Conservation (phyloP, 495 filamentous ascomycete genomes). For the Jackrogersella multiformis region DNA sequence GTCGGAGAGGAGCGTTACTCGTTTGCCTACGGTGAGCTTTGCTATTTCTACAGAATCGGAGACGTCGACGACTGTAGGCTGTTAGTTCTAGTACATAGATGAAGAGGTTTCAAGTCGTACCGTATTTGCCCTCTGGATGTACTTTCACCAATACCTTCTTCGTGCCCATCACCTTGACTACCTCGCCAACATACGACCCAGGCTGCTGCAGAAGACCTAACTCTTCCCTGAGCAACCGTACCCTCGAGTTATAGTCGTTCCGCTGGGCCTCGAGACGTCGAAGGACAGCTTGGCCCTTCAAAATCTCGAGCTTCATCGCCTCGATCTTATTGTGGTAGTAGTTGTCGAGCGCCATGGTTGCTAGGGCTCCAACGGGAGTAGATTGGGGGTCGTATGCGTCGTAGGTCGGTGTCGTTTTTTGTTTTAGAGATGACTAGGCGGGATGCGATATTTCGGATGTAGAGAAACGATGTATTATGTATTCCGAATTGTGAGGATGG, state of each 20-base stretch:
- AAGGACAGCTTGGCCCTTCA: conserved; percentile 95
- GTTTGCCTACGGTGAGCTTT: conserved; percentile 97
- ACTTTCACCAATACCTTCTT: conserved; percentile 99
- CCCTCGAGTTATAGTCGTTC: conserved; percentile 99
- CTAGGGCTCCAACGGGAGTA: conserved; percentile 47
- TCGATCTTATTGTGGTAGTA: conserved; percentile 99
- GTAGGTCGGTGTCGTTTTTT: too few relatives aligned
- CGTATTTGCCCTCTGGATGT: conserved; percentile 99
- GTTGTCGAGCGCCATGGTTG: conserved; percentile 95
- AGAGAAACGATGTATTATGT: not conserved
- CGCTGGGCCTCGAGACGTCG: conserved; percentile 96
- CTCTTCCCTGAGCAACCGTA: conserved; percentile 94
- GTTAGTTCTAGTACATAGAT: conserved; percentile 21
- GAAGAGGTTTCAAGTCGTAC: conserved; percentile 59
- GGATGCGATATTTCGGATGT: conserved; percentile 1
- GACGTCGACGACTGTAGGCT: conserved; percentile 85
- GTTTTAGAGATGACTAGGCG: too few relatives aligned
- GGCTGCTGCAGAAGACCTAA: conserved; percentile 95
- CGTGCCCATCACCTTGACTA: conserved; percentile 99
- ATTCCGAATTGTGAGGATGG: conserved; percentile 5
- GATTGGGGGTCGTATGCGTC: not conserved
- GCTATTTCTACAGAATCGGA: conserved; percentile 91
- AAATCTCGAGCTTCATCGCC: conserved; percentile 99
- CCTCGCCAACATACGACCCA: conserved; percentile 97
- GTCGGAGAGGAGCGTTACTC: conserved; percentile 94